phyloP scores from a whole-genome alignment of 129 eudicot species.

The Lonicera japonica region DNA sequence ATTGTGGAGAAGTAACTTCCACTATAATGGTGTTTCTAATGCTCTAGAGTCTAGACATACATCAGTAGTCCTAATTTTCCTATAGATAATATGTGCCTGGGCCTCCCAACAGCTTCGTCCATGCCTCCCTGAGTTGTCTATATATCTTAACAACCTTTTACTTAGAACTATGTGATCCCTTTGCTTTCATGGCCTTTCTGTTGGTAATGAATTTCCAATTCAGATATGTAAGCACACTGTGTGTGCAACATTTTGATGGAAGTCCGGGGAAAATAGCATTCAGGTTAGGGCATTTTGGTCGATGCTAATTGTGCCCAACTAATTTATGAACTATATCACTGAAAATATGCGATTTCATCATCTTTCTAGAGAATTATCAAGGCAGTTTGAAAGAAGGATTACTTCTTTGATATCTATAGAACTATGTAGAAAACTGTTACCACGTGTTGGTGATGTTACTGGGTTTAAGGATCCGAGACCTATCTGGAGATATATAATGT shows the following conservation, averaged over 20 bases:
- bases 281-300: not conserved
- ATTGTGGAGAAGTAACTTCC: too few relatives aligned
- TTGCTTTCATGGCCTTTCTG: not conserved
- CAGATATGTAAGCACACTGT: not conserved
- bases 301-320: not conserved
- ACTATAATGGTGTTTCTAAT: too few relatives aligned
- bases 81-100: not conserved
- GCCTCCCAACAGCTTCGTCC: too few relatives aligned
- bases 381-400: not conserved
- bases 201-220: not conserved
- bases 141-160: not conserved
- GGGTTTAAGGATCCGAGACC: not conserved
- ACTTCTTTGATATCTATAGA: not conserved
- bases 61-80: too few relatives aligned
- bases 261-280: not conserved
- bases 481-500: conserved; percentile 1
- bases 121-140: not conserved
- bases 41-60: too few relatives aligned
- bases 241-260: not conserved
- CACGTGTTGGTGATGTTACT: not conserved
- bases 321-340: not conserved
- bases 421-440: not conserved
- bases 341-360: not conserved
- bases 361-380: not conserved
- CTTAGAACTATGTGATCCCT: not conserved